A percentile compares a stretch with the other conserved stretches of the same genome.
These are phyloP conservation scores for Nevesoporus exiguus DNA, from an alignment of 768 basidiomycete genomes.

Conservation along the genomic window DNA sequence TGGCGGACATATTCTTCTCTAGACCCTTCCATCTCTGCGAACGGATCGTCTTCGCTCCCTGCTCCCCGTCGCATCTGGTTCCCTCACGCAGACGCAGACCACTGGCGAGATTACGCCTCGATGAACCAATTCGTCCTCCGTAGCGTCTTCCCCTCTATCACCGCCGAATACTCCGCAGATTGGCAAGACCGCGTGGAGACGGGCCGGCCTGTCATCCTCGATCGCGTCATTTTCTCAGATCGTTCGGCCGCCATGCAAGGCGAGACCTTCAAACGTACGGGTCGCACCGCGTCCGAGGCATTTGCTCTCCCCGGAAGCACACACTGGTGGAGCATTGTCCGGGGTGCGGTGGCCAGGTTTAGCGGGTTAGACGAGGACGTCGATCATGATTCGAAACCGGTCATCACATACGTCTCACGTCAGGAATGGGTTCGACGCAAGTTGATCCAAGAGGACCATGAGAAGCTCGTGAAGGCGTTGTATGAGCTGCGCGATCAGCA, in stretches of 20 bases:
- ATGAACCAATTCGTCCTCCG: slow-evolving; percentile 91
- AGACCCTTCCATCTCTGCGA: slow-evolving; percentile 60
- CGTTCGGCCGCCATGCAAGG: slow-evolving; percentile 81
- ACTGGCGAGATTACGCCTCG: slow-evolving; percentile 87
- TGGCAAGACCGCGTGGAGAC: slow-evolving; percentile 78
- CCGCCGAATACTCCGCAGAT: slow-evolving; percentile 78
- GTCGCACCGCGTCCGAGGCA: slow-evolving; percentile 72
- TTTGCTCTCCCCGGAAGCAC: slow-evolving; percentile 71
- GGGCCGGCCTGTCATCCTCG: slow-evolving; percentile 70
- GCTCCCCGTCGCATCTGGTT: slow-evolving; percentile 75
- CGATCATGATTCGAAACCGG: slow-evolving; percentile 56
- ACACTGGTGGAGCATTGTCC: slow-evolving; percentile 82
- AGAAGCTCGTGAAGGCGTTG: slow-evolving; percentile 71
- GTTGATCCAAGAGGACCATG: slow-evolving; percentile 73
- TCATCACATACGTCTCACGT: slow-evolving; percentile 90
- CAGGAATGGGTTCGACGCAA: slow-evolving; percentile 88
- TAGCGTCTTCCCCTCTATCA: slow-evolving; percentile 73
- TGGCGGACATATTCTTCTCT: slow-evolving; percentile 89
- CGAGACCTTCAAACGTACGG: slow-evolving; percentile 60
- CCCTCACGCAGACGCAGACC: slow-evolving; percentile 63
- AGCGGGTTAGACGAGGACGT: slow-evolving; percentile 51
- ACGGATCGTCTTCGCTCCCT: slow-evolving; percentile 70
- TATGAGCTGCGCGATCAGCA: slow-evolving; percentile 63
- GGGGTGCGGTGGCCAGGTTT: slow-evolving; percentile 70
- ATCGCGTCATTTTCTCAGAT: slow-evolving; percentile 86